Evolutionary conservation across 768 basidiomycete genomes (phyloP), one percentile per base, ranked within the genome.

Genomic region (Leucogyrophana mollusca): DNA sequence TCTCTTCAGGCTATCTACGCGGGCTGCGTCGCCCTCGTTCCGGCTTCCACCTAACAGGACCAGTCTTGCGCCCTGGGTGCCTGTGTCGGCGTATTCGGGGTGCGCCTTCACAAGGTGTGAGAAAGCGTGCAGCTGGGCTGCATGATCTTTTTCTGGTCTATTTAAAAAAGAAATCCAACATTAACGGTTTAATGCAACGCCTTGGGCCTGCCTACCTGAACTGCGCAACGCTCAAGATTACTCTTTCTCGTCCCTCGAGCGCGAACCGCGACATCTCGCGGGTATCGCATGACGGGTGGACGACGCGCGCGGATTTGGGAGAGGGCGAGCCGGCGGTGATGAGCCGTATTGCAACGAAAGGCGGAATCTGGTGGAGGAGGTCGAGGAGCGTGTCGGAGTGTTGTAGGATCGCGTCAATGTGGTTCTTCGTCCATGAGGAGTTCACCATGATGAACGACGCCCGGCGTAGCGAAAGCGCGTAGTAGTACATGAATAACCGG

Each of bases 101-200:
- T 87, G 70, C 1, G 53, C 52, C 39, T 70, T 60, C 18, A 91
- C 66, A 8, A 96, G 70, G 25, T 69, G 63, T 14, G 75, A 66
- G 50, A 96, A 82, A 0, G 93, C 81, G 11, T 66, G 71, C 9
- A 98, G 65, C 61, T 98, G 96, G 4, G 79, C 76, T 1, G 79
- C 67, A 46, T 98, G 94, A 56, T 96, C 90, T 63, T 99, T 99
- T 69, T 99, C 96, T 2, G 96, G 96, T 25, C 90, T 91, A 47
- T 14, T 30, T 7, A 30, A 6, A 6, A 30, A 23, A 27, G 14
- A 9, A 30, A 13, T 23, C 4, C 22, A 9, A 20, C n/a, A 21
- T 36, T 21, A 13, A 7, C 16, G 6, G 11, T 46, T 23, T 35
- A 34, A 25, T 16, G n/a, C 24, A 23, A 34, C 14, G 25, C n/a